Base-by-base conservation (phyloP, 805 yeast species). In the Hanseniaspora thailandica region DNA sequence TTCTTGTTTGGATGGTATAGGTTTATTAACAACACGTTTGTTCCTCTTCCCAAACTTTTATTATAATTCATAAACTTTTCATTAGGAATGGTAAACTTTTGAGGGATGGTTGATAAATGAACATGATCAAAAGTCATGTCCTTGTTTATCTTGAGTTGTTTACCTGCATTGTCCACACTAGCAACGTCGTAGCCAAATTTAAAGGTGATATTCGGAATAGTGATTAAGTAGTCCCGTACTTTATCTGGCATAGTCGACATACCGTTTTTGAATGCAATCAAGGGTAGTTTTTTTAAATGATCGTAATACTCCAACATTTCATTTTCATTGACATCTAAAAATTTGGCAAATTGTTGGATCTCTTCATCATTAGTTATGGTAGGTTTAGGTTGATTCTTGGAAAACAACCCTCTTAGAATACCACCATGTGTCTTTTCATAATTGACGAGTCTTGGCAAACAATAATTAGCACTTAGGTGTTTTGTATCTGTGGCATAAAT, bases 401-500 rank as follows among this genome's bases (percentile, higher is more conserved):
- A 61, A 1, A 77, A 39, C 57, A 70, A 62, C 1, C 79, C 74
- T 52, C 69, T 71, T 0, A 81, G 57, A 2, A 84, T 63, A 0
- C 87, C 80, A 0, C 88, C 86, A 62, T 76, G 68, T 6, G 75
- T 66, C 28, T 68, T 62, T 62, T 88, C 96, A 45, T 81, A 65
- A 12, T 76, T 69, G 45, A 73, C 78, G 58, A 86, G 60, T 9
- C 66, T 60, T 3, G 81, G 80, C 57, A 86, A 63, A 0, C 86
- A 72, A 4, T 84, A 72, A 20, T 76, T 68, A 0, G 83, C 79
- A 69, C 95, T 84, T 47, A 90, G 66, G 54, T 76, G 70, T 5
- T 72, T 61, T 1, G 80, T 73, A 65, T 89, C 95, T n/a, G 86
- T 93, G 1, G 95, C 96, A 65, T 88, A 90, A 1, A 93, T 80